These are phyloP conservation scores for Hordeum marinum DNA, from an alignment of 176 grass and related monocot species.

Conservation along the genomic window DNA sequence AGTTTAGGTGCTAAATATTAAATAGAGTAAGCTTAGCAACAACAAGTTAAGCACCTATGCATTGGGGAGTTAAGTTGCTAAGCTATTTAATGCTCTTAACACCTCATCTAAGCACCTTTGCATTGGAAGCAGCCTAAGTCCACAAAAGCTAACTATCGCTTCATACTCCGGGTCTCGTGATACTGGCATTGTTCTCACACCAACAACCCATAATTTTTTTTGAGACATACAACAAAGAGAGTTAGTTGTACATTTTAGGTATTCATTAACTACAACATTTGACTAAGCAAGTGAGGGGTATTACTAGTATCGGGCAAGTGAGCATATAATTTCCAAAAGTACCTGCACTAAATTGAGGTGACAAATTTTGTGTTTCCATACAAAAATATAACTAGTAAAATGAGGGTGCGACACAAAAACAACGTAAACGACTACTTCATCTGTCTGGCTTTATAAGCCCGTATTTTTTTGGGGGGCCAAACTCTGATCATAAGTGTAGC, in stretches of 20 bases:
- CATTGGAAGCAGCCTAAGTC: too few species aligned
- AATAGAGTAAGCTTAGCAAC: too few species aligned
- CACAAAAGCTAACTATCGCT: neutral
- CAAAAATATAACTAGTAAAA: too few species aligned
- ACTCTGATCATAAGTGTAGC: too few species aligned
- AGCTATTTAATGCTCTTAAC: too few species aligned
- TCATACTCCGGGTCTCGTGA: neutral
- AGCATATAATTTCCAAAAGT: neutral
- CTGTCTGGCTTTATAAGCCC: too few species aligned
- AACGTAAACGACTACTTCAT: neutral
- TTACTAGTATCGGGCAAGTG: neutral
- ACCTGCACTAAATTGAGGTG: neutral
- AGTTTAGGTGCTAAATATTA: too few species aligned
- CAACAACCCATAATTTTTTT: neutral
- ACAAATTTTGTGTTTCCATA: neutral
- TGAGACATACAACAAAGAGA: neutral
- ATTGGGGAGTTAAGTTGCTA: too few species aligned
- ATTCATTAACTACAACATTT: neutral
- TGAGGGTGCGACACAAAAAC: neutral
- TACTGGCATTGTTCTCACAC: neutral
- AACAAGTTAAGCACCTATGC: too few species aligned
- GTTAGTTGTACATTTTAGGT: conserved; percentile 8
- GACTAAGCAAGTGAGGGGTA: neutral
- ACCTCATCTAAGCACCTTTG: too few species aligned
- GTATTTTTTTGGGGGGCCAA: too few species aligned